Percentiles rank a stretch among this genome's conserved stretches.
Conservation (phyloP, 2,329 filamentous ascomycete genomes). For the Aspergillus calidoustus region DNA sequence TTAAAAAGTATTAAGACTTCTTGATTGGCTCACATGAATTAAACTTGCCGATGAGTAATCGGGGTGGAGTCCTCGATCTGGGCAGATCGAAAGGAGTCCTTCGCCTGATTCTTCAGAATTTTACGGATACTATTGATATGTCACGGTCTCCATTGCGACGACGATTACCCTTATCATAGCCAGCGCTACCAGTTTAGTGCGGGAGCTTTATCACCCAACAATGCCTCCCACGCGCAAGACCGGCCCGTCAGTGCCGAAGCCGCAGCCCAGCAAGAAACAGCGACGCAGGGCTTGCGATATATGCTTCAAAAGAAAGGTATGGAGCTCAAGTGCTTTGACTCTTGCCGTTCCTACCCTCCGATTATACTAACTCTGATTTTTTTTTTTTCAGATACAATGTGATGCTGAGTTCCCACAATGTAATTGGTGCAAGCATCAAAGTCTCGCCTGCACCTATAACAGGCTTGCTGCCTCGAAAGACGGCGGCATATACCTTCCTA, state of each 20-base stretch:
- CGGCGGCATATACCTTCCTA: background rate
- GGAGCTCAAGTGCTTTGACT: no score
- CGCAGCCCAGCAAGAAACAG: background rate
- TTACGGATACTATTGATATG: background rate
- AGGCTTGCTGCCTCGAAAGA: background rate
- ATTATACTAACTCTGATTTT: background rate
- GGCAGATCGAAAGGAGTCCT: background rate
- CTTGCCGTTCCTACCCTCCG: background rate
- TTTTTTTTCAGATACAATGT: constrained; percentile 20
- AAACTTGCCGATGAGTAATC: background rate
- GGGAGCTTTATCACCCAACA: background rate
- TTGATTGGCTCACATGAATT: background rate
- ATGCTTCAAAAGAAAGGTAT: background rate
- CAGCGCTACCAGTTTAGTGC: background rate
- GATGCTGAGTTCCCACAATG: constrained; percentile 21
- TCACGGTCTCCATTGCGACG: background rate
- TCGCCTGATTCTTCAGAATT: background rate
- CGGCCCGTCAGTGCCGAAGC: background rate
- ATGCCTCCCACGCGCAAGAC: background rate
- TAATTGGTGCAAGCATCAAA: constrained; percentile 27
- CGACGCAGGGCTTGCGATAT: background rate
- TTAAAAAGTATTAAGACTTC: no score
- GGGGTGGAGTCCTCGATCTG: background rate
- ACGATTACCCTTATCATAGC: background rate
- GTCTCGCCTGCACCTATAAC: constrained; percentile 22